phyloP scores from a whole-genome alignment of 768 basidiomycete genomes.

The Boletus rubroflammeus region DNA sequence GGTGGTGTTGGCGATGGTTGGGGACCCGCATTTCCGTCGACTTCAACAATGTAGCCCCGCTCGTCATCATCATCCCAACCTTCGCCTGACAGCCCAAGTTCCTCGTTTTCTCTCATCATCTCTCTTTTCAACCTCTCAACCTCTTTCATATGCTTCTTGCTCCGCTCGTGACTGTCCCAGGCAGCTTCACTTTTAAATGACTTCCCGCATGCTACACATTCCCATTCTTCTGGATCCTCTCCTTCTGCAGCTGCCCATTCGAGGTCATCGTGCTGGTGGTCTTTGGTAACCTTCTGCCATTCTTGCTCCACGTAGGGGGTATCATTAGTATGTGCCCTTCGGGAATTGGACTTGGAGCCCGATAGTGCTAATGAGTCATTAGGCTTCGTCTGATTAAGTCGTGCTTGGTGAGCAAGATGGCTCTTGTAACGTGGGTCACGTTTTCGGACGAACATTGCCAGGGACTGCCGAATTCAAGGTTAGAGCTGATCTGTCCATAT shows the following conservation, averaged over 20 bases:
- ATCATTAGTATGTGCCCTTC: conserved; percentile 21
- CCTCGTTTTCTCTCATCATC: conserved; percentile 74
- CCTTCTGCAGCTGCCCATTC: conserved; percentile 76
- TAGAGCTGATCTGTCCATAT: background rate
- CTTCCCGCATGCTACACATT: conserved; percentile 94
- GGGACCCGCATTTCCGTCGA: conserved; percentile 2
- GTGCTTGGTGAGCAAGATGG: conserved; percentile 48
- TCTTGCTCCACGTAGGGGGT: conserved; percentile 75
- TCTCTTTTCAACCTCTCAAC: conserved; percentile 72
- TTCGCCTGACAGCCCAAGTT: conserved; percentile 49
- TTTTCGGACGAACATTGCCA: conserved; percentile 74
- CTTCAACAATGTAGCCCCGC: conserved; percentile 11
- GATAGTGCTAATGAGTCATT: conserved; percentile 33
- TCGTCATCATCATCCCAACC: conserved; percentile 26
- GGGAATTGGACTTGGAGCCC: conserved; percentile 22
- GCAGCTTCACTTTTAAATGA: conserved; percentile 87
- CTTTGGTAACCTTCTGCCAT: conserved; percentile 71
- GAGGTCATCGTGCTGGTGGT: conserved; percentile 44
- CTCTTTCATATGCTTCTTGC: conserved; percentile 89
- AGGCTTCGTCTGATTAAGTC: conserved; percentile 32
- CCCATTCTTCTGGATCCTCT: conserved; percentile 77
- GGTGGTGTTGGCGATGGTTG: conserved; percentile 17
- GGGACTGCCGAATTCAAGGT: conserved; percentile 43
- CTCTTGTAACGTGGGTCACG: conserved; percentile 86
- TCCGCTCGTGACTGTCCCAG: conserved; percentile 95